These are phyloP conservation scores for Vitis rotundifolia DNA, from an alignment of 164 flowering plant genomes.

Conservation along the genomic window DNA sequence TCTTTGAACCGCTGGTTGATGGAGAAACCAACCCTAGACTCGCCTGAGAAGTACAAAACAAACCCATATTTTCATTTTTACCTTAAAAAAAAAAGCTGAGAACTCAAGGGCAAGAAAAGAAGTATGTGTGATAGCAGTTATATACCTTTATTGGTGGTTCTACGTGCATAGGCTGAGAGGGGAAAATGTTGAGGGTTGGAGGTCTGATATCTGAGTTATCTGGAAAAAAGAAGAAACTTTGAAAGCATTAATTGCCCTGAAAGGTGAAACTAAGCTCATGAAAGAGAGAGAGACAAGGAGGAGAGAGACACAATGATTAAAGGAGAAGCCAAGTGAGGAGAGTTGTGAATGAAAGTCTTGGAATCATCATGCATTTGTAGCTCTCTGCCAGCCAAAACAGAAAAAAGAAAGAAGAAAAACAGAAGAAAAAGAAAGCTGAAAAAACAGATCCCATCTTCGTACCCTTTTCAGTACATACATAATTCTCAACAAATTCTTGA, in stretches of 20 bases:
- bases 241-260: slow-evolving; percentile 7
- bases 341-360: slow-evolving; percentile 7
- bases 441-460: slow-evolving; percentile 28
- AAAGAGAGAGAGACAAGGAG: slow-evolving; percentile 5
- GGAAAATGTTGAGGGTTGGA: slow-evolving; percentile 95
- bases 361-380: slow-evolving; percentile 41
- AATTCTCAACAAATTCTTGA: slow-evolving; percentile 18
- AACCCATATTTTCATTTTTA: slow-evolving; percentile 5
- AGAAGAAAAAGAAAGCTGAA: slow-evolving; percentile 1
- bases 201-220: slow-evolving; percentile 80
- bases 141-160: slow-evolving; percentile 64
- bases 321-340: slow-evolving; percentile 9
- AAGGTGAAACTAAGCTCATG: neutral
- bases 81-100: slow-evolving; percentile 1
- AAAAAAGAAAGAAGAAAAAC: slow-evolving; percentile 14
- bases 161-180: slow-evolving; percentile 98
- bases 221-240: slow-evolving; percentile 31
- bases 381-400: slow-evolving; percentile 21
- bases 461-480: slow-evolving; percentile 38
- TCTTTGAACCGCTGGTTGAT: slow-evolving; percentile 53
- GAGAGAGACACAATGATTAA: slow-evolving; percentile 13
- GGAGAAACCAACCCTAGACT: slow-evolving; percentile 47
- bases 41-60: slow-evolving; percentile 41
- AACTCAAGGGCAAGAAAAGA: neutral
- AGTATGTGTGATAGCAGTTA: neutral